Conservation (phyloP, 2,329 filamentous ascomycete species). For the Pezicula radicicola region DNA sequence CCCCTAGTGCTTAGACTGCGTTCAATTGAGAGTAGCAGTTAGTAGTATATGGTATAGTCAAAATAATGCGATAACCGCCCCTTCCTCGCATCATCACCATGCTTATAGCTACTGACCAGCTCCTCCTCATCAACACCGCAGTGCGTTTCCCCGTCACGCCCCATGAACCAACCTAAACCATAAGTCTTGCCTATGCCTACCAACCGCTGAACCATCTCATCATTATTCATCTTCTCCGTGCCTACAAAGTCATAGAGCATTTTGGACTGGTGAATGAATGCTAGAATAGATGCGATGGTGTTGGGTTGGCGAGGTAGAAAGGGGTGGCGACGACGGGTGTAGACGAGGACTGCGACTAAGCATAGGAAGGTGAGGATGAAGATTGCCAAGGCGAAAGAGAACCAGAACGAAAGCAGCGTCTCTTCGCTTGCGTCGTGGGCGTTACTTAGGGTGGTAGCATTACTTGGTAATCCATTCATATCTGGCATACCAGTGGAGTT, state of each 20-base stretch:
- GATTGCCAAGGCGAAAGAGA: constrained; percentile 59
- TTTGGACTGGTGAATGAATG: constrained; percentile 76
- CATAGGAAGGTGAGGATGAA: constrained; percentile 59
- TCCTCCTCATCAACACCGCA: constrained; percentile 78
- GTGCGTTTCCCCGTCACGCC: constrained; percentile 70
- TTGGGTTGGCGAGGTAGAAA: constrained; percentile 77
- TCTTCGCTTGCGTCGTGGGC: constrained; percentile 52
- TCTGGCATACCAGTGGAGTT: neutral
- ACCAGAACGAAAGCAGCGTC: constrained; percentile 61
- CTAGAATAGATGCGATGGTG: constrained; percentile 72
- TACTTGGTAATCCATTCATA: neutral
- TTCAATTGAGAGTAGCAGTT: no score
- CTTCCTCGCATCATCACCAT: constrained; percentile 34
- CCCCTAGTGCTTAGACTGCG: no score
- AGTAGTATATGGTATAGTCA: no score
- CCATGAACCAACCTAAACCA: constrained; percentile 73
- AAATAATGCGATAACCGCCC: neutral
- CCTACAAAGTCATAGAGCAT: constrained; percentile 78
- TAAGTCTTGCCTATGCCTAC: constrained; percentile 63
- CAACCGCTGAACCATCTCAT: constrained; percentile 59
- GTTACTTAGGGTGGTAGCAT: constrained; percentile 2
- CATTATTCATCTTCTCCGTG: constrained; percentile 50
- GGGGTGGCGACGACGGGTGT: constrained; percentile 59
- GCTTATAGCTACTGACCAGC: constrained; percentile 61
- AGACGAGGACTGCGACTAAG: constrained; percentile 56